Base-by-base conservation (phyloP, 768 basidiomycete genomes). In the Pulveroboletus sp. region DNA sequence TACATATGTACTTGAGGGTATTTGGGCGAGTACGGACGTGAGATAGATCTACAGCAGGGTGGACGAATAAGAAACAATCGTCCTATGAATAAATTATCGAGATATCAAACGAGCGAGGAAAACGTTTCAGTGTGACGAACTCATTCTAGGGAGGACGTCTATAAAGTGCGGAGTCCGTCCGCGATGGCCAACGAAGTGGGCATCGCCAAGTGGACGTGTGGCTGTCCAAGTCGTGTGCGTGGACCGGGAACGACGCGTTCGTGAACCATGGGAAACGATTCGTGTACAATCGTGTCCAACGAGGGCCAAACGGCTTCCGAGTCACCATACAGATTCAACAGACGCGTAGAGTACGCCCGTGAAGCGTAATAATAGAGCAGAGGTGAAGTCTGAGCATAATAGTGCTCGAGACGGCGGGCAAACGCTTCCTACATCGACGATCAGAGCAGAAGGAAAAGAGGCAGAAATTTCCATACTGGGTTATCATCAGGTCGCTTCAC, bases 401-500 rank as follows among this genome's bases (percentile, higher is more conserved):
- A 94, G 45, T 84, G 77, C 30, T 76, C 70, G 16, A 93, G 75
- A 6, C 92, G 85, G 35, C 83, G 83, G 24, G 80, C 71, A 63
- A 92, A 90, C 22, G 80, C 75, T 67, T 90, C 86, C 90, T 92
- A 65, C 7, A 50, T 37, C 45, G 51, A 43, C 43, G 51, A 44
- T 56, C 52, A 62, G n/a, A n/a, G n/a, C n/a, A n/a, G n/a, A n/a
- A n/a, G n/a, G n/a, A n/a, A n/a, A n/a, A n/a, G n/a, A n/a, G n/a
- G n/a, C n/a, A n/a, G n/a, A n/a, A n/a, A n/a, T n/a, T n/a, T n/a
- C n/a, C 83, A 36, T 63, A 91, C 90, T 3, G 89, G 88, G 61
- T 88, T 87, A 62, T 94, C 92, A 59, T 94, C 92, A 4, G 89
- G 83, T 27, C 92, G 82, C 63, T 84, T 87, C 13, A 76, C 80